Evolutionary conservation across 2,329 filamentous ascomycete genomes (phyloP).

Genomic region (Geosmithia flava): DNA sequence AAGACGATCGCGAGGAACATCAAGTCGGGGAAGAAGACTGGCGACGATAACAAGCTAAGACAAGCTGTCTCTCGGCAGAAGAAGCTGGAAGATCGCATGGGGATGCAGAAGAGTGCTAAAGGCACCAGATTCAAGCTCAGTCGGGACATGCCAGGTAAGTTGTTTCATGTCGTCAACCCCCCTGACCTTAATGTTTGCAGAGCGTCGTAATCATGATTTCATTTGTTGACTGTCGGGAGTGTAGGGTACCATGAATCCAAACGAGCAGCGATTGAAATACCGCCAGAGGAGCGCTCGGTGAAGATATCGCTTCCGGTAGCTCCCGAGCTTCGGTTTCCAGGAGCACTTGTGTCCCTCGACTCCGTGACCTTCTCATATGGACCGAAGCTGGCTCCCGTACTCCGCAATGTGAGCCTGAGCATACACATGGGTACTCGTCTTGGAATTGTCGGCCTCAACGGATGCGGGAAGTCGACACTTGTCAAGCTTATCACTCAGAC

Average conservation of each 20-base stretch:
- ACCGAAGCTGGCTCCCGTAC: constrained; percentile 20
- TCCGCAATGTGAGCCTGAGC: constrained; percentile 54
- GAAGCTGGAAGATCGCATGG: constrained; percentile 72
- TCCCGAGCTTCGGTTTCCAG: constrained; percentile 61
- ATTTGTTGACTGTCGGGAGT: too few relatives aligned
- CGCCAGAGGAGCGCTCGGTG: constrained; percentile 46
- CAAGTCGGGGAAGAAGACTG: constrained; percentile 61
- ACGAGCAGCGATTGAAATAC: constrained; percentile 60
- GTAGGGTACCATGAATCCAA: constrained; percentile 45
- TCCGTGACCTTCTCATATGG: constrained; percentile 54
- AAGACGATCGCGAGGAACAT: constrained; percentile 56
- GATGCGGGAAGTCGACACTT: constrained; percentile 70
- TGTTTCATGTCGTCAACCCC: too few relatives aligned
- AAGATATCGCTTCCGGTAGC: constrained; percentile 48
- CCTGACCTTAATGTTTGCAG: too few relatives aligned
- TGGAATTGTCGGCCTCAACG: constrained; percentile 69
- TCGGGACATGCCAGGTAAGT: constrained; percentile 38
- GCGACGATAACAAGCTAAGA: constrained; percentile 62
- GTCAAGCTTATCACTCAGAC: constrained; percentile 57
- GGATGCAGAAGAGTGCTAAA: constrained; percentile 57
- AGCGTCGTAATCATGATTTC: too few relatives aligned
- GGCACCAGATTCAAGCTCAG: constrained; percentile 74
- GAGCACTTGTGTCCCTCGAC: constrained; percentile 61
- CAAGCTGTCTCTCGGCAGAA: constrained; percentile 77
- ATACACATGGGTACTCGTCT: constrained; percentile 63